Evolutionary conservation across 352 stramenopile species (phyloP), one percentile per base, ranked within the genome.

Genomic region (Globisporangium lucens): DNA sequence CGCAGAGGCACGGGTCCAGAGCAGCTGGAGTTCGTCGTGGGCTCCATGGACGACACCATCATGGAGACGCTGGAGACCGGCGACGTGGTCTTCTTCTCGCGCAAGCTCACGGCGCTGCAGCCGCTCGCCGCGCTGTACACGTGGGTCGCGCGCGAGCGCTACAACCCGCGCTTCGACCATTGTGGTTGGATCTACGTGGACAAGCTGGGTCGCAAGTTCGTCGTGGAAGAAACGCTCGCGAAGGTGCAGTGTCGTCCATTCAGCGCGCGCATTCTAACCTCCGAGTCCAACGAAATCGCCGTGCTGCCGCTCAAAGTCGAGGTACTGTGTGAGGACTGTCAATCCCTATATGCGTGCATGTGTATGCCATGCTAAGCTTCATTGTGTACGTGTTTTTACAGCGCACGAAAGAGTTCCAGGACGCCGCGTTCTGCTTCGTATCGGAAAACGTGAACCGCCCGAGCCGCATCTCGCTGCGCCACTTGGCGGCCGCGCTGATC

Each of bases 1-100:
- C 60, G 73, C 43, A 64, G 72, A 15, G 73, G 69, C 35, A 68
- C 76, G 2, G 72, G 71, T 1, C 69, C 73, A 2, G 72, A 80
- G 55, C 58, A 72, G 57, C 68, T 89, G 29, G 79, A 90, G 56
- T 95, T 95, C 67, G 65, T 88, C 22, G 67, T 85, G 7, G 88
- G 88, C 35, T 94, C 86, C 35, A 93, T 95, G 82, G 85, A 95
- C 71, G 88, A 95, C 75, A 88, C 77, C 61, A 90, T 95, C 61
- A 89, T 89, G 81, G 88, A 95, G 71, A 90, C 86, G 61, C 82
- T 95, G 51, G 82, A 94, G 67, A 95, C 88, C 33, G 88, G 88
- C 51, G 88, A 95, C 60, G 64, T 95, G 33, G 63, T 95, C 56
- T 82, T 92, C 62, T 95, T 95, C 68, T 76, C 79, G 66, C 86